These are phyloP conservation scores for Aspergillus fischeri DNA, from an alignment of 2,329 filamentous ascomycete species.

Conservation along the genomic window DNA sequence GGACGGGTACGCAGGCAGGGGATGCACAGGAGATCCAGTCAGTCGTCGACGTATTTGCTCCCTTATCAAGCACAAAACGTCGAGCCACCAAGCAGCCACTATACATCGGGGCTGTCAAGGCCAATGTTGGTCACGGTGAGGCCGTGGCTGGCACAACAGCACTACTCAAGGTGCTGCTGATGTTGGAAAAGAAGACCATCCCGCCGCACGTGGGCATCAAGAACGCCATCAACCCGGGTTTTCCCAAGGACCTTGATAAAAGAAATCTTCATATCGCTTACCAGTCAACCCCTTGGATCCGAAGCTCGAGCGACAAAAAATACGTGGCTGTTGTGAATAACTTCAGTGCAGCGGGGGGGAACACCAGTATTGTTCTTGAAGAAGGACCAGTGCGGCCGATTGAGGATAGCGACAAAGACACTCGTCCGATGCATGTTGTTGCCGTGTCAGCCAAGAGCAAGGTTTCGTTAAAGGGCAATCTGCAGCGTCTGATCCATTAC, in stretches of 20 bases:
- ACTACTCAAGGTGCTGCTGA: constrained; percentile 61
- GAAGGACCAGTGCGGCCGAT: constrained; percentile 39
- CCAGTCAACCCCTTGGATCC: constrained; percentile 40
- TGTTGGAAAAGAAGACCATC: constrained; percentile 60
- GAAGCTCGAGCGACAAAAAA: constrained; percentile 17
- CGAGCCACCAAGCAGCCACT: constrained; percentile 21
- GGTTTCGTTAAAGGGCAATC: constrained; percentile 47
- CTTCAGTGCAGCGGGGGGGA: constrained; percentile 39
- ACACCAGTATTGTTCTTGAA: constrained; percentile 60
- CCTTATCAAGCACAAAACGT: constrained; percentile 54
- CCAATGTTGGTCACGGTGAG: constrained; percentile 47
- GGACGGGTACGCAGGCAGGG: constrained; percentile 39
- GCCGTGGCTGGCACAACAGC: constrained; percentile 28
- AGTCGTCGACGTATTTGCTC: constrained; percentile 44
- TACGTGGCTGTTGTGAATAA: constrained; percentile 58
- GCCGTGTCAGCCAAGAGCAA: constrained; percentile 54
- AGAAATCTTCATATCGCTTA: constrained; percentile 27
- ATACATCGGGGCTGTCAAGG: constrained; percentile 29
- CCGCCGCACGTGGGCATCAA: constrained; percentile 67
- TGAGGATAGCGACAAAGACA: constrained; percentile 51
- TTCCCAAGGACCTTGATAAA: constrained; percentile 26
- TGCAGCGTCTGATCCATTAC: constrained; percentile 50
- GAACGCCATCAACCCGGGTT: constrained; percentile 29
- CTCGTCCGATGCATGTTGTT: constrained; percentile 50
- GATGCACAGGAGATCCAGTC: constrained; percentile 37